These are phyloP conservation scores for Priceomyces carsonii DNA, from an alignment of 805 yeast genomes.

Conservation along the genomic window DNA sequence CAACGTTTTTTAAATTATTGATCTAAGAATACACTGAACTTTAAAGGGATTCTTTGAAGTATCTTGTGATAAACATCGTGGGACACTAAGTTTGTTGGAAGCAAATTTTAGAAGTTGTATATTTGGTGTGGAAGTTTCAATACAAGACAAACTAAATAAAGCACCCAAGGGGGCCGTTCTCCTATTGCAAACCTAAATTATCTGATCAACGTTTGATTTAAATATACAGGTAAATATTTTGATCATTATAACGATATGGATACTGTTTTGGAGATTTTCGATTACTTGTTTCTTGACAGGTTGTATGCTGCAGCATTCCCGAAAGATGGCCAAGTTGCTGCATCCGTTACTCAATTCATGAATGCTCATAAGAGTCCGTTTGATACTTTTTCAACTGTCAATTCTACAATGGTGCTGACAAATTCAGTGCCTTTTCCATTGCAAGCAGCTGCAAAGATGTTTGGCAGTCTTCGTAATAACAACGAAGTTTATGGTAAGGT, in stretches of 20 bases:
- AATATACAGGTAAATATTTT: no score
- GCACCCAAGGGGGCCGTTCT: no score
- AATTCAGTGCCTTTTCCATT: constrained; percentile 13
- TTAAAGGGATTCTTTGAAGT: no score
- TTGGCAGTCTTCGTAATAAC: constrained; percentile 9
- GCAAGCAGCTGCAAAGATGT: neutral
- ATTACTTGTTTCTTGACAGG: constrained; percentile 72
- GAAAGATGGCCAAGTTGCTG: constrained; percentile 15
- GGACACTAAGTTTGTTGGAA: no score
- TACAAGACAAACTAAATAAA: no score
- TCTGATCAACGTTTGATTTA: no score
- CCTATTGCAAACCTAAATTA: no score
- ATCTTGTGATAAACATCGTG: no score
- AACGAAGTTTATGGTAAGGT: constrained; percentile 58
- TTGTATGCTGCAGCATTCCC: constrained; percentile 64
- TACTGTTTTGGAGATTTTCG: constrained; percentile 80
- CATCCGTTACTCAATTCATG: constrained; percentile 11
- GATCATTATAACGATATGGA: constrained; percentile 80
- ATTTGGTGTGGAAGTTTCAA: no score
- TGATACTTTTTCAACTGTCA: constrained; percentile 8
- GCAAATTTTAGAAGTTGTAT: no score
- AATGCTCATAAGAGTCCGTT: constrained; percentile 4
- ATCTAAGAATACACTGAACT: no score
- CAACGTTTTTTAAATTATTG: no score
- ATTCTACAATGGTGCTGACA: constrained; percentile 12